Conservation (phyloP, 495 filamentous ascomycete species). For the Talaromyces trachyspermus region DNA sequence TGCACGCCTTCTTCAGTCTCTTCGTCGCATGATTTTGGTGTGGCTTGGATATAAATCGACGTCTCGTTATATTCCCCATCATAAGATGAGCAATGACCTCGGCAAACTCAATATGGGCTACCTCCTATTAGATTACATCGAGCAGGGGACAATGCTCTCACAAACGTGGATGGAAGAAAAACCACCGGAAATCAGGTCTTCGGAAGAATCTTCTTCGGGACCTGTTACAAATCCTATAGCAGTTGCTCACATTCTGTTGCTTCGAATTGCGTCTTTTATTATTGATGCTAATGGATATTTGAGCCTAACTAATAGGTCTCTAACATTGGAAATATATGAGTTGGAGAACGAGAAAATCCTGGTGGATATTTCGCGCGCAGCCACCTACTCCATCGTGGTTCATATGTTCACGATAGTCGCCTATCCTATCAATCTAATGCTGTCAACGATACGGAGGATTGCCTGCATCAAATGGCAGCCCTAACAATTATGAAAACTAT, state of each 20-base stretch:
- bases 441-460: constrained; percentile 18
- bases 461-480: constrained; percentile 19
- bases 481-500: constrained; percentile 21
- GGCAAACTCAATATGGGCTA: too few species aligned
- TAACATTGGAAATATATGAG: constrained; percentile 14
- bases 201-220: constrained; percentile 18
- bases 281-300: constrained; percentile 13
- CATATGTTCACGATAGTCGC: constrained; percentile 26
- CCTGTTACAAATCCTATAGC: constrained; percentile 18
- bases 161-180: constrained; percentile 23
- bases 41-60: constrained; percentile 17
- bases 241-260: constrained; percentile 11
- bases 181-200: constrained; percentile 10
- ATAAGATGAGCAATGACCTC: neutral
- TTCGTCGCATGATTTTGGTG: constrained; percentile 16
- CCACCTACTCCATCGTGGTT: constrained; percentile 23
- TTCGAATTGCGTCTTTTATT: constrained; percentile 14
- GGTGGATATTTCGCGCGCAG: constrained; percentile 20
- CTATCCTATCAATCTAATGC: constrained; percentile 27
- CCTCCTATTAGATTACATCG: too few species aligned
- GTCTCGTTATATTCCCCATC: constrained; percentile 18
- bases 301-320: constrained; percentile 14
- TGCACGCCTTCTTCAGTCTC: constrained; percentile 13
- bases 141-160: too few species aligned
- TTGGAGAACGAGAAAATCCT: constrained; percentile 30